A percentile compares a stretch with the other conserved stretches of the same genome.
Conservation (phyloP, 2,329 filamentous ascomycete genomes). For the Ophiocordyceps robertsii region DNA sequence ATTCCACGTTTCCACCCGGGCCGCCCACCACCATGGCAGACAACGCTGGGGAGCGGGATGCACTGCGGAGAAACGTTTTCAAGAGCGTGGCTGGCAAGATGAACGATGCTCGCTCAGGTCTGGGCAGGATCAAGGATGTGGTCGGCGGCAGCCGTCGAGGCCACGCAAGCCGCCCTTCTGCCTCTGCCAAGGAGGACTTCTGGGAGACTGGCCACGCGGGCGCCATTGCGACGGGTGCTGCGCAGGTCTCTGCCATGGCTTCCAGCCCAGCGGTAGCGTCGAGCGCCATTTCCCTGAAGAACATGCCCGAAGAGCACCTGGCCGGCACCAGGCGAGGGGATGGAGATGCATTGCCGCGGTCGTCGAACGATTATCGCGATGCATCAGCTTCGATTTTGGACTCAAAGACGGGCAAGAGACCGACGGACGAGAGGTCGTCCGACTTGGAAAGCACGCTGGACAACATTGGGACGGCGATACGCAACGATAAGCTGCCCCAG, state of each 20-base stretch:
- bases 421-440: conserved; percentile 9
- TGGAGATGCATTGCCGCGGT: conserved; percentile 11
- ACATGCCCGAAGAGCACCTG: conserved; percentile 47
- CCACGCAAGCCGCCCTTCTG: conserved; percentile 38
- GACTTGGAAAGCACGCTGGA: conserved; percentile 14
- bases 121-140: conserved; percentile 76
- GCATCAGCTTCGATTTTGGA: conserved; percentile 12
- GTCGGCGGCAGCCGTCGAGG: conserved; percentile 50
- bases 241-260: conserved; percentile 10
- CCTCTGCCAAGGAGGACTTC: conserved; percentile 35
- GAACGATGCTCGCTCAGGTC: conserved; percentile 67
- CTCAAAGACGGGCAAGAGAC: conserved; percentile 9
- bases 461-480: conserved; percentile 25
- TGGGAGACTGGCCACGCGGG: conserved; percentile 16
- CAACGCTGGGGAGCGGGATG: conserved; percentile 38
- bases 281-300: conserved; percentile 50
- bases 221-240: conserved; percentile 4
- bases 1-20: conserved; percentile 27
- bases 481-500: conserved; percentile 25
- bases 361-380: conserved; percentile 11
- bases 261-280: conserved; percentile 28
- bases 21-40: conserved; percentile 35
- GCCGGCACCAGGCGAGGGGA: conserved; percentile 24
- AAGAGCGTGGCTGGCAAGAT: conserved; percentile 70
- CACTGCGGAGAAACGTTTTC: conserved; percentile 52